Evolutionary conservation across 2,329 filamentous ascomycete genomes (phyloP), one percentile per base, ranked within the genome.

Genomic region (Cytospora schulzeri): DNA sequence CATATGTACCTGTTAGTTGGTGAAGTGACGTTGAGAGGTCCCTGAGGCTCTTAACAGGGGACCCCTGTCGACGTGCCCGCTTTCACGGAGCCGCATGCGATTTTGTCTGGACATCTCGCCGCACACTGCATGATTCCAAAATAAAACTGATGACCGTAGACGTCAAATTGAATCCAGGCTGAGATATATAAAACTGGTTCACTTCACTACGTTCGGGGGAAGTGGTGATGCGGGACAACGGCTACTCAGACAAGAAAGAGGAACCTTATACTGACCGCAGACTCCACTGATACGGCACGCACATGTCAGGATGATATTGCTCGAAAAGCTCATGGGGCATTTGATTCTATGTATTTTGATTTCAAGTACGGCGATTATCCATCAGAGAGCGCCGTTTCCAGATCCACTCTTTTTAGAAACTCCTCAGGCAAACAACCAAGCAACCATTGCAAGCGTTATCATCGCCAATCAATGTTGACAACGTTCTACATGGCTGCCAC

Each of bases 21-120:
- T 53, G 19, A 19, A 56, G 60, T 62, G 60, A 62, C 60, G 60
- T 56, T 62, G 60, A 56, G 29, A n/a, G 38, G 38, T 11, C 41
- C 59, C 52, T 45, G 35, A 3, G 9, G n/a, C 24, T 24, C 38
- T 24, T 22, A 38, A 50, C 59, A 62, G 41, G 59, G 59, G 59
- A 50, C 55, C 59, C 59, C 26, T 62, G 59, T 53, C 24, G 3
- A 17, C 17, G 3, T 24, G 45, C 38, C n/a, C 29, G 12, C 59
- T 24, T 35, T 31, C 26, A 41, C 17, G 24, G n/a, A 24, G 45
- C 45, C 45, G 45, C 45, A 48, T 48, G 45, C 24, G n/a, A 48
- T 24, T 24, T 24, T 3, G 19, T 48, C n/a, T 22, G n/a, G n/a
- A 24, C 45, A 41, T 24, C n/a, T 24, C 45, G n/a, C 45, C 11